A percentile compares a stretch with the other conserved stretches of the same genome.
Evolutionary conservation across 805 yeast species (phyloP).

Genomic region (Blastobotrys attinorum): DNA sequence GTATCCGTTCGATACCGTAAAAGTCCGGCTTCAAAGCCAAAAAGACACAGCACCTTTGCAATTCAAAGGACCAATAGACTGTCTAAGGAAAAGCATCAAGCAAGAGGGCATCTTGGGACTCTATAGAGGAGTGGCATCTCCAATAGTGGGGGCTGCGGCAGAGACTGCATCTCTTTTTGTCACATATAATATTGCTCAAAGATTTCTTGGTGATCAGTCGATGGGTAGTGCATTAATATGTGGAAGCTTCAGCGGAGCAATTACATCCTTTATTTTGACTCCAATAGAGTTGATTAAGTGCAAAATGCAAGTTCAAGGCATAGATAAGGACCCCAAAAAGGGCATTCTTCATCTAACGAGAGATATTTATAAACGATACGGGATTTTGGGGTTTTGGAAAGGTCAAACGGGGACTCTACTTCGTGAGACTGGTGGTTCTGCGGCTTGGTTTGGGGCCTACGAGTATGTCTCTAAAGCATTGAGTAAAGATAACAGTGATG

Average conservation of each 20-base stretch:
- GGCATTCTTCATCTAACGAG: conserved; percentile 32
- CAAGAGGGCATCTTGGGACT: conserved; percentile 76
- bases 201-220: conserved; percentile 14
- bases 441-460: conserved; percentile 91
- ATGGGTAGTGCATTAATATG: conserved; percentile 44
- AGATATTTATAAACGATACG: conserved; percentile 41
- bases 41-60: conserved; percentile 42
- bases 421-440: conserved; percentile 84
- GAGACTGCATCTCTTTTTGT: conserved; percentile 79
- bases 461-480: conserved; percentile 39
- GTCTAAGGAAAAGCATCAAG: conserved; percentile 51
- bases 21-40: conserved; percentile 78
- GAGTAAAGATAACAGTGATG: conserved; percentile 7
- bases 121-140: conserved; percentile 71
- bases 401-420: conserved; percentile 78
- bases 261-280: conserved; percentile 75
- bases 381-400: conserved; percentile 72
- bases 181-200: conserved; percentile 17
- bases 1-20: conserved; percentile 88
- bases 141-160: conserved; percentile 81
- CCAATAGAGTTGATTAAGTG: conserved; percentile 93
- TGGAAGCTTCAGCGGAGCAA: conserved; percentile 78
- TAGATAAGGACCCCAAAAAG: neutral
- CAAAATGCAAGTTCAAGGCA: conserved; percentile 61
- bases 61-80: conserved; percentile 54